Evolutionary conservation across 441 rosid genomes (phyloP), one percentile per base, ranked within the genome.

Genomic region (Adansonia rubrostipa): DNA sequence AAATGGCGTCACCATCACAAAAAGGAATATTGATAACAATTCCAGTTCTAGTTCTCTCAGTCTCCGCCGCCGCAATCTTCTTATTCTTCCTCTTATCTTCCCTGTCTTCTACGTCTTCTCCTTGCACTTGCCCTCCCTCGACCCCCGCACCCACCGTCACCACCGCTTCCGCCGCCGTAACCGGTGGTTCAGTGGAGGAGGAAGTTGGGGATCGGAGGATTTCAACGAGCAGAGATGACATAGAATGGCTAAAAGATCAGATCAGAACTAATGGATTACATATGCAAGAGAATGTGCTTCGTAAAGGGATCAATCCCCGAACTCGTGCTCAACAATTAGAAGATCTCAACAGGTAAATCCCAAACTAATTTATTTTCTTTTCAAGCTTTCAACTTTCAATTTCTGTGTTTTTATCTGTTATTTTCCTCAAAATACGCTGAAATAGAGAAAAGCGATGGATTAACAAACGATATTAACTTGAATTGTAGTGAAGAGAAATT

Each of bases 271-370:
- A 96, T 57, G 99, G 99, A n/a, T 81, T 96, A 80, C 99, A 86
- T 79, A 92, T 96, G 99, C 94, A 85, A 77, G 91, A 89, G 14
- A 96, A 92, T 85, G 94, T 92, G 80, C 91, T 96, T 10, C 88
- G 99, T 5, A 96, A 96, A 78, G 99, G 98, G 66, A 96, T 96
- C 36, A 96, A 94, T 80, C 99, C 99, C 40, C 94, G 99, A 58
- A 87, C 99, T 36, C 85, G 99, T 61, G 97, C 88, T 80, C 97
- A 92, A 79, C 99, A 96, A 78, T 91, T 96, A 56, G 82, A 87
- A 69, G 98, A 96, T 92, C 98, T 96, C 64, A 75, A 68, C 17
- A 88, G 89, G 99, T 96, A 84, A 85, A 80, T 22, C 50, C 8
- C 57, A 11, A 50, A 15, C 15, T 20, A 7, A 13, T 64, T 33